These are phyloP conservation scores for Lachnellula cervina DNA, from an alignment of 2,329 filamentous ascomycete genomes.

Conservation along the genomic window DNA sequence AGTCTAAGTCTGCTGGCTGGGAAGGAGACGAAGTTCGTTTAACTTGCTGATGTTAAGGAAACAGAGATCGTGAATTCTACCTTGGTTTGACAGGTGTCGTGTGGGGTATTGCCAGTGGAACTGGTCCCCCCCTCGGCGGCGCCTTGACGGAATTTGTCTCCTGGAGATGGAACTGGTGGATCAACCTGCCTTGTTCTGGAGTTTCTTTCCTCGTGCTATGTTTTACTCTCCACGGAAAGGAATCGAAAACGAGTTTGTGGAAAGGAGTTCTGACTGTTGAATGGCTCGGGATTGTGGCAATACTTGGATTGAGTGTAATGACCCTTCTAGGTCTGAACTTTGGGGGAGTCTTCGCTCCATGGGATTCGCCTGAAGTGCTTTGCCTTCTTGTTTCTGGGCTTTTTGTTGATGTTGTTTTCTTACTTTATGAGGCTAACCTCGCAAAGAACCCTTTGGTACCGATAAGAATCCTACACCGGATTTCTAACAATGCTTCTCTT, in stretches of 20 bases:
- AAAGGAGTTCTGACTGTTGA: not conserved
- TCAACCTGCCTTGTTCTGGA: conserved; percentile 40
- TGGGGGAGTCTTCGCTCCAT: conserved; percentile 33
- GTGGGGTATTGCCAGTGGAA: conserved; percentile 55
- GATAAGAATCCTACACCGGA: conserved; percentile 60
- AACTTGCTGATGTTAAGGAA: too few relatives aligned
- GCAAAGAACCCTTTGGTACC: conserved; percentile 76
- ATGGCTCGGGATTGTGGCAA: not conserved
- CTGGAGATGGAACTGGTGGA: conserved; percentile 57
- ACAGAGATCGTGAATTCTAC: conserved; percentile 51
- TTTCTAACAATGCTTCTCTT: conserved; percentile 62
- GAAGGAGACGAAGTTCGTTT: not conserved
- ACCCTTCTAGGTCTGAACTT: conserved; percentile 58
- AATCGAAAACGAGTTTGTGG: not conserved
- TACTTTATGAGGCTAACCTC: conserved; percentile 68
- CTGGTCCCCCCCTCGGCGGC: conserved; percentile 58
- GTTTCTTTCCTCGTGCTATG: not conserved
- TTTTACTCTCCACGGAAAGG: not conserved
- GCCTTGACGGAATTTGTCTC: conserved; percentile 54
- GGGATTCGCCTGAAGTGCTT: conserved; percentile 69
- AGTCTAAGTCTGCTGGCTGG: not conserved
- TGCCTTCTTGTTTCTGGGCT: conserved; percentile 47
- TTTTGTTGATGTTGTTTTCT: conserved; percentile 46
- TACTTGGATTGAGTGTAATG: conserved; percentile 31
- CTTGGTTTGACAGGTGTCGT: conserved; percentile 56